A percentile compares a stretch with the other conserved stretches of the same genome.
Evolutionary conservation across 2,329 filamentous ascomycete genomes (phyloP).

Genomic region (Penicillium corylophilum): DNA sequence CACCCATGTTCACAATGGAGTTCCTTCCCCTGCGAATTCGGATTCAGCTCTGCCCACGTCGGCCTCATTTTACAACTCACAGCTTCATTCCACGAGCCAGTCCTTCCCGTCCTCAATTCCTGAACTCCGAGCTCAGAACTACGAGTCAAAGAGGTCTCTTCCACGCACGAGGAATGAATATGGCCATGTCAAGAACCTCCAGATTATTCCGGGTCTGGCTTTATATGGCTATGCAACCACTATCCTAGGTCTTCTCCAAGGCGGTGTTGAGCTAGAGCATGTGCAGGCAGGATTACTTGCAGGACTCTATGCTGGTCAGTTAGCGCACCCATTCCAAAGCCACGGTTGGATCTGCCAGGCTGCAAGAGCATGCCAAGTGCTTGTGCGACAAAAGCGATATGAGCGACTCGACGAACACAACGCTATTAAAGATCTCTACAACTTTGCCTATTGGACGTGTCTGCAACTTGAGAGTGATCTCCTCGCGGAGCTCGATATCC

Average conservation of each 20-base stretch:
- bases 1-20: constrained; percentile 15
- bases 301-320: constrained; percentile 83
- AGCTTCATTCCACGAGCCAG: constrained; percentile 8
- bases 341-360: constrained; percentile 67
- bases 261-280: constrained; percentile 75
- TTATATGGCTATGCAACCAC: constrained; percentile 86
- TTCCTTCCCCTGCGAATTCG: constrained; percentile 30
- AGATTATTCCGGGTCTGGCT: constrained; percentile 82
- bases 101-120: constrained; percentile 20
- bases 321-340: constrained; percentile 84
- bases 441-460: constrained; percentile 88
- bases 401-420: constrained; percentile 29
- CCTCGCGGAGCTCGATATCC: constrained; percentile 75
- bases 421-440: constrained; percentile 58
- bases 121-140: constrained; percentile 6
- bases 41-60: constrained; percentile 24
- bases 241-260: constrained; percentile 78
- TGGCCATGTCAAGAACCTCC: constrained; percentile 62
- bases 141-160: constrained; percentile 12
- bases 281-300: constrained; percentile 83
- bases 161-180: constrained; percentile 16
- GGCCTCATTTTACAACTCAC: constrained; percentile 21
- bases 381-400: constrained; percentile 62
- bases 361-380: constrained; percentile 63
- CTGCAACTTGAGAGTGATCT: constrained; percentile 94